A percentile compares a stretch with the other conserved stretches of the same genome.
These are phyloP conservation scores for Pholiota adiposa DNA, from an alignment of 1,284 basidiomycete species.

Conservation along the genomic window DNA sequence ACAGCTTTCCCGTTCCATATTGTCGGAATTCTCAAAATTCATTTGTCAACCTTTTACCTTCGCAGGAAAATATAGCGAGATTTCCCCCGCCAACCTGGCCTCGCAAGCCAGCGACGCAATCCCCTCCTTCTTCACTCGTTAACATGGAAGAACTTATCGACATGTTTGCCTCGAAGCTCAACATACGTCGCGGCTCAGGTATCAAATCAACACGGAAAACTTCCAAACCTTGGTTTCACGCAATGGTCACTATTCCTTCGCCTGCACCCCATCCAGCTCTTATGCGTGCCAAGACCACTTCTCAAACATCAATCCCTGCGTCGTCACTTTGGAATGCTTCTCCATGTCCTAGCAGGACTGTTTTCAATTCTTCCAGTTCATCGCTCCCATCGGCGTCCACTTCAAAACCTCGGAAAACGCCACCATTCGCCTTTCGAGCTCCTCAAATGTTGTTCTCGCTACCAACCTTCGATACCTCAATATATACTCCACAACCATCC, in stretches of 20 bases:
- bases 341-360: background rate
- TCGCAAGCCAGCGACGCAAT: slow-evolving; percentile 21
- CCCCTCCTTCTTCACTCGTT: background rate
- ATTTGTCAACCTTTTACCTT: slow-evolving; percentile 32
- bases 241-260: slow-evolving; percentile 21
- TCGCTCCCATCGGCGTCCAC: background rate
- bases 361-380: background rate
- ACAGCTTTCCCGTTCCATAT: background rate
- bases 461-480: background rate
- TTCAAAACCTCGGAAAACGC: background rate
- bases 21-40: background rate
- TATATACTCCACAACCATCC: background rate
- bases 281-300: background rate
- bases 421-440: background rate
- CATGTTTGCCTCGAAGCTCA: slow-evolving; percentile 24
- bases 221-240: slow-evolving; percentile 24
- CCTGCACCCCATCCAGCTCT: slow-evolving; percentile 12
- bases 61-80: slow-evolving; percentile 6
- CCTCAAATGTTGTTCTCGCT: background rate
- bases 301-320: background rate
- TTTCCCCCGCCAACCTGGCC: slow-evolving; percentile 29
- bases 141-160: slow-evolving; percentile 16
- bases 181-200: slow-evolving; percentile 12
- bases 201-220: background rate
- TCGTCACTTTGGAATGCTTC: background rate